Evolutionary conservation across 2,329 filamentous ascomycete genomes (phyloP), one percentile per base, ranked within the genome.

Genomic region (Scedosporium dehoogii): DNA sequence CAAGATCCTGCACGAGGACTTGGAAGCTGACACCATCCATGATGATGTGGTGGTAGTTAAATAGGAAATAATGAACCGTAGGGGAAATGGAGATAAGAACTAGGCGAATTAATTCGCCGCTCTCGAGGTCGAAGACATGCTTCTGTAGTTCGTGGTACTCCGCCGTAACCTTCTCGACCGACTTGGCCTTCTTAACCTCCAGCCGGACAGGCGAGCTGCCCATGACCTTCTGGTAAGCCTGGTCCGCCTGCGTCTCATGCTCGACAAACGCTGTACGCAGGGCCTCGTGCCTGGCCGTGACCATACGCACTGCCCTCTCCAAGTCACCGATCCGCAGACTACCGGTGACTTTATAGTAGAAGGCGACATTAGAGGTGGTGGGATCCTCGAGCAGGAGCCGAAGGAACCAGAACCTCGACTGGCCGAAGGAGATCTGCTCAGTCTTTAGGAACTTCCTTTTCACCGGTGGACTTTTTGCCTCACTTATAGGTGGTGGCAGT

Each of bases 31-130:
- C 64, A 0, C 76, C 79, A 64, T 84, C 81, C 72, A 83, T 74
- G 41, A 73, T 69, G 44, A 84, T 81, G 65, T 83, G 80, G 63
- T 82, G 80, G 56, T 72, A 73, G 1, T 70, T 70, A 4, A 83
- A 57, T 0, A 84, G 46, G 3, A 82, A 63, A 65, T 70, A 75
- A 63, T 79, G 75, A 1, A 60, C 0, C 10, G 68, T 67, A 0
- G 70, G 63, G 0, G 72, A 71, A 4, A 71, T 64, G 0, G 72
- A 64, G 5, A 79, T 65, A 3, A 78, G 66, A 6, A 67, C 42
- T 1, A 77, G 65, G 9, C 70, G 65, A 3, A 76, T 48, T 6
- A 66, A 41, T 1, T 74, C 65, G 9, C 75, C 73, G 4, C 65
- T 65, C 6, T 67, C 69, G 4, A 81, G 60, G 57, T 78, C 71